Evolutionary conservation across 2,329 filamentous ascomycete species (phyloP).

Genomic region (Aureobasidium sp.): DNA sequence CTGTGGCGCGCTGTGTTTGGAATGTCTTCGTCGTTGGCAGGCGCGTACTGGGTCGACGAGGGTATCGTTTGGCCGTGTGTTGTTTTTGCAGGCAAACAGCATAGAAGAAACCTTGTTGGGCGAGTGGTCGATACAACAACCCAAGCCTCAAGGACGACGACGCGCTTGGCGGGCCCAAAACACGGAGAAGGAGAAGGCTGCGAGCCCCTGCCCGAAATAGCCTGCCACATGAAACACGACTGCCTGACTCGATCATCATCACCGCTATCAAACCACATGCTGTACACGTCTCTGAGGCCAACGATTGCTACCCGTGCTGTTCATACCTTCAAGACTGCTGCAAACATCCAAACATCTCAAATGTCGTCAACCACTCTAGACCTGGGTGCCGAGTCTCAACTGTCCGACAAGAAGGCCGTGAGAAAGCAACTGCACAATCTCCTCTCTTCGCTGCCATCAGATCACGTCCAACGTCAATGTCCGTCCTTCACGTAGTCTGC

Average conservation of each 20-base stretch:
- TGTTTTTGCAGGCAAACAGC: not conserved
- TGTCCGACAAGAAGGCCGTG: slow-evolving; percentile 58
- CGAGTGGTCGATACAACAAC: not conserved
- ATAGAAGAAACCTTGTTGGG: not conserved
- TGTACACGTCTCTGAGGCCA: not conserved
- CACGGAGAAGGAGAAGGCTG: not conserved
- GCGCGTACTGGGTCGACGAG: not conserved
- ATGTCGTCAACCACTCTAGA: slow-evolving; percentile 1
- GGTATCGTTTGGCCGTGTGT: not conserved
- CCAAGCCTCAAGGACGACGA: not conserved
- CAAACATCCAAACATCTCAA: not conserved
- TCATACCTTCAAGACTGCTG: not conserved
- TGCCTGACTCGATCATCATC: not conserved
- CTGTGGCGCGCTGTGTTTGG: not conserved
- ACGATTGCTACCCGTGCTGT: not conserved
- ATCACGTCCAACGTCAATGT: slow-evolving; percentile 64
- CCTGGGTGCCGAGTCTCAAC: slow-evolving; percentile 14
- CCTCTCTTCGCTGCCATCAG: slow-evolving; percentile 53
- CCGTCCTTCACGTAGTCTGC: slow-evolving; percentile 27
- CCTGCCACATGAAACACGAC: not conserved
- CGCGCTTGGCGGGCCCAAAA: slow-evolving; percentile 7
- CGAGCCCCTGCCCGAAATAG: slow-evolving; percentile 6
- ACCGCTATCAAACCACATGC: not conserved
- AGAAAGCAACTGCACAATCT: slow-evolving; percentile 60
- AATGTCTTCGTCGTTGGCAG: not conserved